Percentiles rank a stretch among this genome's conserved stretches.
Conservation (phyloP, 2,329 filamentous ascomycete genomes). For the Setomelanomma holmii region DNA sequence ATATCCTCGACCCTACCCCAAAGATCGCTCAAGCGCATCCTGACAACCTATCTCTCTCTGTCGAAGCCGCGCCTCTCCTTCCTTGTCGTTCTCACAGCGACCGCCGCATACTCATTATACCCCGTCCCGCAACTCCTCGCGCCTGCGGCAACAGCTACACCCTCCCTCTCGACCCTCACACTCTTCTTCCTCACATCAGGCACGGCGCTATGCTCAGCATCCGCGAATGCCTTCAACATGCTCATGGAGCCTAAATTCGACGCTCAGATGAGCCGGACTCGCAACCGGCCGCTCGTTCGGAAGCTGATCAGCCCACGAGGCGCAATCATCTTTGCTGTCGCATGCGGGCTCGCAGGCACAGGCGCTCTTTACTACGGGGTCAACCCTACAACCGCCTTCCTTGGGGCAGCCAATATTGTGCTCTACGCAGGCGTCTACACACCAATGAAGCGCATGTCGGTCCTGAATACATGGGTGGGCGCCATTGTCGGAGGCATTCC, state of each 20-base stretch:
- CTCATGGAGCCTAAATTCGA: constrained; percentile 91
- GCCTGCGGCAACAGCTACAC: constrained; percentile 69
- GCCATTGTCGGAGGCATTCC: constrained; percentile 92
- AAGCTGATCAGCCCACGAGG: constrained; percentile 74
- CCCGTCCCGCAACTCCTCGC: constrained; percentile 86
- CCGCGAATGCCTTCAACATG: constrained; percentile 97
- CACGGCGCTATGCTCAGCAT: constrained; percentile 86
- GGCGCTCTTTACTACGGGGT: constrained; percentile 84
- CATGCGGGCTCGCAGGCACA: constrained; percentile 73
- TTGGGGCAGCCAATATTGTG: constrained; percentile 83
- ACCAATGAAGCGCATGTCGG: constrained; percentile 84
- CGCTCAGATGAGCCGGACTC: constrained; percentile 90
- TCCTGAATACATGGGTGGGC: constrained; percentile 93
- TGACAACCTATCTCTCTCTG: constrained; percentile 85
- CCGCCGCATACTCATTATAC: constrained; percentile 90
- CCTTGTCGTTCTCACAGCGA: constrained; percentile 88
- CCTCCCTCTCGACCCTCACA: constrained; percentile 88
- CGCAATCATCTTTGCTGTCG: constrained; percentile 80
- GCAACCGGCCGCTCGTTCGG: constrained; percentile 87
- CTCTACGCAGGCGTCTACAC: constrained; percentile 95
- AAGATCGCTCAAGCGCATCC: constrained; percentile 66
- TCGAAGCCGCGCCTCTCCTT: constrained; percentile 95
- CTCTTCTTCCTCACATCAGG: constrained; percentile 90
- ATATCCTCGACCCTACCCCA: constrained; percentile 64
- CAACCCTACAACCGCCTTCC: constrained; percentile 88